A percentile compares a stretch with the other conserved stretches of the same genome.
Evolutionary conservation across 2,329 filamentous ascomycete species (phyloP).

Genomic region (Ceratocystis colombiana): DNA sequence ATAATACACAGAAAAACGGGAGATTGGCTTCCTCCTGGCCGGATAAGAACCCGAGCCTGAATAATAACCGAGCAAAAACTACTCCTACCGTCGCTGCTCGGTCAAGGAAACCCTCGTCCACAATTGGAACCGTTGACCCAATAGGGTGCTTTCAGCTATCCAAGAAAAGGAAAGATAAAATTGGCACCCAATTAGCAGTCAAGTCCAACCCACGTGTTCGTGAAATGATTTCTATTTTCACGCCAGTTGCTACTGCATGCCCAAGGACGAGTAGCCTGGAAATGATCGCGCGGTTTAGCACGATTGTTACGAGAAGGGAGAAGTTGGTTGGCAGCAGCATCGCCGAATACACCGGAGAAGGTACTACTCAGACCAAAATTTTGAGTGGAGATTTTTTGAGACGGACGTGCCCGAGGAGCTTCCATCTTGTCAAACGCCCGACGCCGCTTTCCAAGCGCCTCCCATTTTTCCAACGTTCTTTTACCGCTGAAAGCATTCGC

Average conservation of each 20-base stretch:
- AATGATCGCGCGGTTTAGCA: conserved; percentile 18
- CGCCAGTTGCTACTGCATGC: conserved; percentile 25
- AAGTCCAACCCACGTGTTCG: conserved; percentile 25
- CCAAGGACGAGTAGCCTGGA: conserved; percentile 21
- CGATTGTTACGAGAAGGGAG: conserved; percentile 14
- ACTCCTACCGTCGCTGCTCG: not conserved
- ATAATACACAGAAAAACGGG: conserved; percentile 12
- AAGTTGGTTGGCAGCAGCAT: conserved; percentile 14
- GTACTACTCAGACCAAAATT: conserved; percentile 6
- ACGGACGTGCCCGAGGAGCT: not conserved
- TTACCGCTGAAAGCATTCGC: conserved; percentile 13
- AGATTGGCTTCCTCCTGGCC: conserved; percentile 46
- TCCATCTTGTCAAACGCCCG: conserved; percentile 42
- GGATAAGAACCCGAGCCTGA: conserved; percentile 17
- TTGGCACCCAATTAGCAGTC: conserved; percentile 21
- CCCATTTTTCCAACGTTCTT: conserved; percentile 71
- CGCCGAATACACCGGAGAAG: conserved; percentile 17
- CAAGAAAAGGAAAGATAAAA: conserved; percentile 34
- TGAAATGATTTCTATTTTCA: conserved; percentile 23
- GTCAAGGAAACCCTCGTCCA: conserved; percentile 23
- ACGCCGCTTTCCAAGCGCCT: conserved; percentile 72
- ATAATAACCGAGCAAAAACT: not conserved
- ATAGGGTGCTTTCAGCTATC: conserved; percentile 28
- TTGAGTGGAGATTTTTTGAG: not conserved
- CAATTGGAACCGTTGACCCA: conserved; percentile 25